Evolutionary conservation across 106 monocot genomes (phyloP), one percentile per base, ranked within the genome.

Genomic region (Allium fistulosum): DNA sequence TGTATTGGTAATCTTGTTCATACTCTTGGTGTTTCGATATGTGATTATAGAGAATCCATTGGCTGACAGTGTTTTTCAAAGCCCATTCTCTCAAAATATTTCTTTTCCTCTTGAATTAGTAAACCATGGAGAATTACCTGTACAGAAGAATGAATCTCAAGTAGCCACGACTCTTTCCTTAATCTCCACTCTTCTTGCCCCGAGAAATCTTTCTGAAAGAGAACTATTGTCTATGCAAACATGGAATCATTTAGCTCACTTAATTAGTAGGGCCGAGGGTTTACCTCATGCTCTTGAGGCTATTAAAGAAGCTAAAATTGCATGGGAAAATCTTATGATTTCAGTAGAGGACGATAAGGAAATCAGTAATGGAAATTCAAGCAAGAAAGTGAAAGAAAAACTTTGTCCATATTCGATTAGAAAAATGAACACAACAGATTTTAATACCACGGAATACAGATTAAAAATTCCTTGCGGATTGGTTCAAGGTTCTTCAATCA

Each of bases 401-500:
- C 91, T 92, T 55, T 97, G 96, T 37, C 96, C 92, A 6, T 92
- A 92, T 79, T 97, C 92, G 16, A 82, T 97, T 62, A 80, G 82
- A 57, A 83, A 64, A 71, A 89, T 97, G 96, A 84, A 97, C 72
- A 71, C 84, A 60, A 82, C 91, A 49, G 83, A 80, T 14, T 78
- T 82, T 70, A 52, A 27, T 22, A 62, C 59, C 55, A 69, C 58
- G 14, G 59, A 22, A 27, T 86, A 82, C 71, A 81, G 69, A 63
- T 51, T 97, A 48, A 97, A 87, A 63, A 83, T 97, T 74, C 97
- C 97, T 60, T 97, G 97, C 81, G 97, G 97, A 71, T 48, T 97
- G 67, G 73, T 89, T 66, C 92, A 92, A 50, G 97, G 92, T 64
- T 97, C 96, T 69, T 97, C 96, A 15, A 69, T 97, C 68, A 97